Evolutionary conservation across 768 basidiomycete species (phyloP).

Genomic region (Serendipita indica): DNA sequence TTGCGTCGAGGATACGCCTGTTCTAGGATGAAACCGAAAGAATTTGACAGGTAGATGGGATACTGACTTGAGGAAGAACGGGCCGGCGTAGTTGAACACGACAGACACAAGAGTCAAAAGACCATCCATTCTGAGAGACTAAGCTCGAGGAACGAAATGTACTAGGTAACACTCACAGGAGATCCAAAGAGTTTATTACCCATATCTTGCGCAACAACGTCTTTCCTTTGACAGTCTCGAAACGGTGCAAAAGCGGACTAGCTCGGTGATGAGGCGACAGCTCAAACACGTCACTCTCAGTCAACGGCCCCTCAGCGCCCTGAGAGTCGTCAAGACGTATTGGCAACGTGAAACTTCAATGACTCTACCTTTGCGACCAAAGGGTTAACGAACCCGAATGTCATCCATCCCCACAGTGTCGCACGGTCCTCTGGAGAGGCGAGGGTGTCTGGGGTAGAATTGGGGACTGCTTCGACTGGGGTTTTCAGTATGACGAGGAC

Average conservation of each 20-base stretch:
- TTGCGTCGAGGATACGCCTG: background rate
- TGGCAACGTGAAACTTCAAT: background rate
- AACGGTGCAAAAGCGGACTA: constrained; percentile 45
- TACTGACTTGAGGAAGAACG: constrained; percentile 68
- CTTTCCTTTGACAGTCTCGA: constrained; percentile 21
- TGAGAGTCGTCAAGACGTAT: background rate
- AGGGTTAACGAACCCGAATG: constrained; percentile 58
- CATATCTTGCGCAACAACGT: constrained; percentile 32
- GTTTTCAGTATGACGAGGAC: constrained; percentile 35
- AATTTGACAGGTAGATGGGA: constrained; percentile 10
- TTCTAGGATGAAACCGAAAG: background rate
- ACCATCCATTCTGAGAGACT: constrained; percentile 39
- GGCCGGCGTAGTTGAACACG: constrained; percentile 60
- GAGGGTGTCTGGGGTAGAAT: constrained; percentile 29
- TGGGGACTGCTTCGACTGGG: background rate
- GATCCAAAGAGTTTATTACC: constrained; percentile 32
- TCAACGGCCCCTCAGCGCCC: constrained; percentile 34
- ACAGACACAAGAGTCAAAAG: constrained; percentile 52
- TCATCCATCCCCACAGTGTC: constrained; percentile 52
- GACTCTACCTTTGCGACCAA: background rate
- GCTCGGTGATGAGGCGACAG: constrained; percentile 56
- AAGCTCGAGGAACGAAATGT: background rate
- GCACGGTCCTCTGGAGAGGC: constrained; percentile 69
- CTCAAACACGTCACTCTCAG: constrained; percentile 57
- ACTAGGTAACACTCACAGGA: constrained; percentile 19